Evolutionary conservation across 2,329 filamentous ascomycete genomes (phyloP), one percentile per base, ranked within the genome.

Genomic region (Ilyonectria robusta): DNA sequence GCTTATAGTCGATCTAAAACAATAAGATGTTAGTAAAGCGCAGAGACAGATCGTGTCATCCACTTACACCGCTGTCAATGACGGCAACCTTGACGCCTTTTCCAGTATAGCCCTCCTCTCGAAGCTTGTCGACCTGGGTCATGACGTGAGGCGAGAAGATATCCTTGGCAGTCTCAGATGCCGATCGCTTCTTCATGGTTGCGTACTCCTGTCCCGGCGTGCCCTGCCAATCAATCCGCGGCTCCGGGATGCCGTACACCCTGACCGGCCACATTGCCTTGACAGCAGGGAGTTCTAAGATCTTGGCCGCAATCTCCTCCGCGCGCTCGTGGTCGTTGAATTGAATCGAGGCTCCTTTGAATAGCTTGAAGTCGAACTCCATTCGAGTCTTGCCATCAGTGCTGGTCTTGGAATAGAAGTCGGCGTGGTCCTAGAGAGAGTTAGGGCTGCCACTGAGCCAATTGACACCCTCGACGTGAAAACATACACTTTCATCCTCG

Each of bases 1-100:
- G 89, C 1, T 80, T 84, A 74, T 91, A 92, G 75, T 92, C 90
- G 54, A 90, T 80, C 85, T 86, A 48, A 23, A 0, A 19, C 6
- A 6, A 23, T 31, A 10, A 42, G 13, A 7, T 29, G 29, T 55
- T 9, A 37, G 26, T 23, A 15, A 26, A 11, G 19, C 9, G 23
- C 3, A 15, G n/a, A n/a, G 23, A 35, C 6, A 53, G 6, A 21
- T 53, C 31, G 10, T n/a, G 31, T 6, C 5, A 9, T 19, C 17
- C 33, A 81, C 85, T 78, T 82, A 86, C 85, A 74, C 87, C 87
- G 23, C 83, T 86, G 73, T 89, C 87, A 31, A 89, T 80, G 13
- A 89, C 78, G 46, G 80, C 87, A 75, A 89, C 79, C 68, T 85
- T 87, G 78, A 88, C 79, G 15, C 86, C 86, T 70, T 83, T 82